Base-by-base conservation (phyloP, 1,284 basidiomycete species). In the Trichosporon sp. region DNA sequence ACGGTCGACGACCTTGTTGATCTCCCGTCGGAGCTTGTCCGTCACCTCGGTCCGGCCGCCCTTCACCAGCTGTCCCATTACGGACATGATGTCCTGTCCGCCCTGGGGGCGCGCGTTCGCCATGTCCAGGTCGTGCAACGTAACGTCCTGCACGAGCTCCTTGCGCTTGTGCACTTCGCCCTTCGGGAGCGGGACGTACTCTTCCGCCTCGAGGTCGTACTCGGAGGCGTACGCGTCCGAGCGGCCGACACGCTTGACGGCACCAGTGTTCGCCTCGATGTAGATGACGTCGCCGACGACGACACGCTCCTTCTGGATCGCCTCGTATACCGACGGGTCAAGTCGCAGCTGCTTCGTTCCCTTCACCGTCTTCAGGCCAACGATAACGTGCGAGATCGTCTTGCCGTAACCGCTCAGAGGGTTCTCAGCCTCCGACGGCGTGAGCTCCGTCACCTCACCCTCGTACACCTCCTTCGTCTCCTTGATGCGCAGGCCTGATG, bases 391-490 rank as follows among this genome's bases (percentile, higher is more conserved):
- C 35, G 94, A 94, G 71, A 99, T 94, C 1, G 96, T 98, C 86
- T 99, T 99, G 77, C 96, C 97, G 84, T 99, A 99, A 61, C 96
- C 96, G 71, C 92, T 93, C 63, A 97, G 87, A 46, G 95, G 95
- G 84, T 97, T 98, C 84, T 97, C 95, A 10, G 94, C 89, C 85
- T 97, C 97, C 38, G 93, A 91, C 0, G 96, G 96, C 2, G 96
- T 98, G 73, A 99, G 86, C 81, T 99, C 96, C 7, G 96, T 98
- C 40, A 99, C 92, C 85, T 99, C 97, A 72, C 96, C 96, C 84
- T 99, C 96, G 84, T 96, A 99, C 8, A 99, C 95, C 81, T 98
- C 95, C 83, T 99, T 99, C 2, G 95, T 98, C 85, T 99, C 96
- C 84, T 98, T 98, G 87, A 97, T 95, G 80, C 94, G 90, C 37